Evolutionary conservation across 2,329 filamentous ascomycete genomes (phyloP), one percentile per base, ranked within the genome.

Genomic region (Colletotrichum sp.): DNA sequence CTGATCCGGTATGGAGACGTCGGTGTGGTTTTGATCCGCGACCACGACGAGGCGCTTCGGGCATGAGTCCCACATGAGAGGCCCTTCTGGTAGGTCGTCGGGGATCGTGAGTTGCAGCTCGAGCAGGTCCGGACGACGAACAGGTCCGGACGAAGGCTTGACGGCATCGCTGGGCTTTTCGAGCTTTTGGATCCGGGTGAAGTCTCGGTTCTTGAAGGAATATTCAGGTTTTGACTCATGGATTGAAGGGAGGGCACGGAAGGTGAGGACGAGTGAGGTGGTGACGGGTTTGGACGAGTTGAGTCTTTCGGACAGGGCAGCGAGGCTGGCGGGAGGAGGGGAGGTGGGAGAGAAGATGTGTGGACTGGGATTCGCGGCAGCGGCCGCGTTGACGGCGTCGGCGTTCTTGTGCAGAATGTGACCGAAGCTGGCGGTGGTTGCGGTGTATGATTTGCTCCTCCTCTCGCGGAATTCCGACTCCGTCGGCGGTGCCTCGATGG

Each of bases 341-440:
- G 87, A 80, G 6, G 85, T 71, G 3, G 90, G 87, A 1, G 84
- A 82, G 43, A 92, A 85, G 61, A 87, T 82, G 63, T 86, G 86
- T 7, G 73, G 66, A 8, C n/a, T 60, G 34, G 12, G 21, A 58
- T 72, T 6, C 9, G 64, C 38, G n/a, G 72, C 72, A 26, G 15
- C 26, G 18, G 66, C 48, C 12, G 58, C 18, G 24, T 18, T 30
- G 18, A 72, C 69, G 8, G 16, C 6, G 34, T 16, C 26, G 26
- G 73, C 65, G 43, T 82, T 79, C 26, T 78, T 67, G 75, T 88
- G 87, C 0, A 92, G 84, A 38, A 91, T 77, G 69, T 90, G 87
- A 21, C 90, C 90, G 78, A 92, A 92, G 4, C 84, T 83, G 13
- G 89, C 89, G 4, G 79, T 81, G 2, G 87, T 86, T 12, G 72